Base-by-base conservation (phyloP, 1,284 basidiomycete genomes). In the Testicularia cyperi region DNA sequence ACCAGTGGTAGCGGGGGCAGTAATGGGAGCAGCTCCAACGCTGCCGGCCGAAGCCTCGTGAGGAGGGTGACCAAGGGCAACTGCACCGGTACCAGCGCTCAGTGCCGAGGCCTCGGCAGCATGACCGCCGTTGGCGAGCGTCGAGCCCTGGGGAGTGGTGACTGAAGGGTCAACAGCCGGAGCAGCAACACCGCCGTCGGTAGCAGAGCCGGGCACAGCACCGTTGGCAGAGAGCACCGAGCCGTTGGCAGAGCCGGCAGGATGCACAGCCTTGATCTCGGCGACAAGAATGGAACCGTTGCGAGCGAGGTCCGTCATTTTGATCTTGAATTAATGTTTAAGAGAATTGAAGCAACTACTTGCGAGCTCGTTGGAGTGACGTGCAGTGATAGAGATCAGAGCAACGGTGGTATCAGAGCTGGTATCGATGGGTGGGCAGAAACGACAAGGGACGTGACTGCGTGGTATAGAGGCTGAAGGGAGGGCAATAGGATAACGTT, bases 201-300 rank as follows among this genome's bases (percentile, higher is more conserved):
- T 36, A n/a, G 44, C 48, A 13, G 38, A 42, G 21, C 37, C 44
- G 32, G 30, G 18, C 16, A 36, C 47, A n/a, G 25, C 34, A 13
- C 20, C 33, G 21, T 30, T 9, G 4, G 18, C 38, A 33, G 45
- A 38, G 38, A 38, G 15, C 13, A 36, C 34, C 9, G 39, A 24
- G 23, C 45, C 53, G 23, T 44, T 49, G 22, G 23, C 44, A 13
- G 27, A 40, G 25, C 38, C 46, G 26, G 48, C 32, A 32, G 43
- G 39, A 41, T 58, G 55, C 19, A 34, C 42, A 16, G 55, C 61
- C 55, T 60, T 60, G 55, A 58, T 60, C 29, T 58, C 61, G 51
- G 61, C 51, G 34, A 63, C 60, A 20, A 63, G 53, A 15, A 63
- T 39, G 28, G 60, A 63, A 18, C 60, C 60, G 38, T 43, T 63